A percentile compares a stretch with the other conserved stretches of the same genome.
Evolutionary conservation across 2,329 filamentous ascomycete species (phyloP).

Genomic region (Fusarium illudens): DNA sequence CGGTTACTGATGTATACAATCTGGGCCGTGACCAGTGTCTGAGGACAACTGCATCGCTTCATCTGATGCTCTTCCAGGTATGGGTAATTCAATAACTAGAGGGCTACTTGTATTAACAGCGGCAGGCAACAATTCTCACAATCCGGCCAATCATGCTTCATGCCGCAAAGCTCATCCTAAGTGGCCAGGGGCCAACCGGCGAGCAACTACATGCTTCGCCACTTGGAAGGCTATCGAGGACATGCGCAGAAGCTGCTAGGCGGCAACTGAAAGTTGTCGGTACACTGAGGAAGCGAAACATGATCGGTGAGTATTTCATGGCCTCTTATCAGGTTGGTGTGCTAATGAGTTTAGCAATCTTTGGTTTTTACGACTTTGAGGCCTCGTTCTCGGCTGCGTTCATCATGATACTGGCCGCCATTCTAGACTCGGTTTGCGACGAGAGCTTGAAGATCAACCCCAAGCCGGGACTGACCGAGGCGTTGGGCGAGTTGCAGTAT

Average conservation of each 20-base stretch:
- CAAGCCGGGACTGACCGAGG: constrained; percentile 38
- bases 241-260: constrained; percentile 43
- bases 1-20: constrained; percentile 36
- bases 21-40: constrained; percentile 41
- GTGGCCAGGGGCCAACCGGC: constrained; percentile 34
- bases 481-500: constrained; percentile 43
- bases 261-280: constrained; percentile 42
- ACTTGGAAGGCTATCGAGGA: constrained; percentile 40
- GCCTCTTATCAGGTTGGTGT: fast-evolving
- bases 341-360: constrained; percentile 25
- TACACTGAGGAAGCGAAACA: constrained; percentile 42
- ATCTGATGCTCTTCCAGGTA: constrained; percentile 47
- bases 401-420: constrained; percentile 41
- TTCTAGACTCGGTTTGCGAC: constrained; percentile 40
- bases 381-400: constrained; percentile 41
- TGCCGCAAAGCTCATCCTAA: constrained; percentile 41
- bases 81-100: fast-evolving
- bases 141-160: constrained; percentile 44
- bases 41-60: constrained; percentile 44
- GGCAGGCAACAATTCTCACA: constrained; percentile 43
- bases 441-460: constrained; percentile 38
- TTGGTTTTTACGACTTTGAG: constrained; percentile 41
- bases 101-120: neutral
- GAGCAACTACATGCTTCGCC: constrained; percentile 38
- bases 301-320: constrained; percentile 34